Percentiles rank a stretch among this genome's conserved stretches.
phyloP scores from a whole-genome alignment of 257 asterid species.

The Lithospermum erythrorhizon region DNA sequence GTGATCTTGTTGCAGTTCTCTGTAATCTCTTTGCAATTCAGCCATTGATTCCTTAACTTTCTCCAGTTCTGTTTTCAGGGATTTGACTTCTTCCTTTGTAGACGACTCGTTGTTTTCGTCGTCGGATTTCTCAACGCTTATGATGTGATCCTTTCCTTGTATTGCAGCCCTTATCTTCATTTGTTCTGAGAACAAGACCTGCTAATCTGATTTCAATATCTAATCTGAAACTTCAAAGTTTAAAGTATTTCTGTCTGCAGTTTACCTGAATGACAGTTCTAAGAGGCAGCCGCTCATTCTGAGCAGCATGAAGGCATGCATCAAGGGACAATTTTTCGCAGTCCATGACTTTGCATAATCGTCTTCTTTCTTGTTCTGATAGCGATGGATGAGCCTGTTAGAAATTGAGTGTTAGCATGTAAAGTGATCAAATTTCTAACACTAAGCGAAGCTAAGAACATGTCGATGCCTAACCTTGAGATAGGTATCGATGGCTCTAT shows the following conservation, averaged over 20 bases:
- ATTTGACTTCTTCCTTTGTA: constrained; percentile 50
- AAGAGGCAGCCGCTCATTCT: constrained; percentile 79
- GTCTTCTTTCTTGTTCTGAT: constrained; percentile 63
- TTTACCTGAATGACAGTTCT: constrained; percentile 74
- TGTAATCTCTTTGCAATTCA: constrained; percentile 51
- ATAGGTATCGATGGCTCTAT: constrained; percentile 72
- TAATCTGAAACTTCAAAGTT: not conserved
- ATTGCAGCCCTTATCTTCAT: constrained; percentile 48
- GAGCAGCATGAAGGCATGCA: constrained; percentile 83
- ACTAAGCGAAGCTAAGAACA: constrained; percentile 1
- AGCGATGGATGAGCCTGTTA: constrained; percentile 58
- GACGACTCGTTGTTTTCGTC: constrained; percentile 33
- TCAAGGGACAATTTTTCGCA: constrained; percentile 73
- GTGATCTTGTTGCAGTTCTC: constrained; percentile 44
- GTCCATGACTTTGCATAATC: constrained; percentile 69
- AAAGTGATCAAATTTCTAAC: not conserved
- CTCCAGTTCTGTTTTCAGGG: constrained; percentile 55
- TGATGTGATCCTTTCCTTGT: constrained; percentile 34
- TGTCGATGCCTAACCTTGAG: constrained; percentile 45
- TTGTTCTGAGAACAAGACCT: constrained; percentile 77
- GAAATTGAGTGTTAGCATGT: constrained; percentile 5
- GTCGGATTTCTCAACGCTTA: constrained; percentile 34
- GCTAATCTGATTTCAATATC: constrained; percentile 17
- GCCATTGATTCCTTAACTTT: constrained; percentile 40
- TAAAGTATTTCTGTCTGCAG: not conserved